These are phyloP conservation scores for Fusarium chaquense DNA, from an alignment of 2,329 filamentous ascomycete species.

Conservation along the genomic window DNA sequence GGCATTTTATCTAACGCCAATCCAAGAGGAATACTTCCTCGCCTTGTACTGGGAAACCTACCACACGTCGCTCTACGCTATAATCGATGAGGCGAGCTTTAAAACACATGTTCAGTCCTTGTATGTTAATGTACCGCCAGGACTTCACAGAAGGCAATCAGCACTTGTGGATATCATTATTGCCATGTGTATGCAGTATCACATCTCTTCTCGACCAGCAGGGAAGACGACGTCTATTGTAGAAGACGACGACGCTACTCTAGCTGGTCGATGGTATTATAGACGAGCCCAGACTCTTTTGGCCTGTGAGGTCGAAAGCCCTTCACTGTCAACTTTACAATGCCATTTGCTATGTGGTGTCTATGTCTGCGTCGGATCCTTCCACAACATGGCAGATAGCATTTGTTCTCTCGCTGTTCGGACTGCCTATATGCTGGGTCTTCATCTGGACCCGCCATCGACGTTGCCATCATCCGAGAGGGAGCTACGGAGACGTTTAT, in stretches of 20 bases:
- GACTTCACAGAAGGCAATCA: constrained; percentile 2
- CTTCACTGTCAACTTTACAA: constrained; percentile 14
- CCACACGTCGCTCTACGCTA: constrained; percentile 12
- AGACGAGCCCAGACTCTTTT: constrained; percentile 16
- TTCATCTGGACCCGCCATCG: not conserved
- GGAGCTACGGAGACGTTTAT: constrained; percentile 1
- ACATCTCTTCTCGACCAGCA: not conserved
- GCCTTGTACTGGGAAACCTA: constrained; percentile 24
- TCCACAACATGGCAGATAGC: constrained; percentile 26
- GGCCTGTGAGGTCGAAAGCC: constrained; percentile 16
- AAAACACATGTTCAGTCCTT: constrained; percentile 9
- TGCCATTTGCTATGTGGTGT: constrained; percentile 9
- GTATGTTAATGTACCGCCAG: constrained; percentile 5
- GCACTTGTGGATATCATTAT: constrained; percentile 18
- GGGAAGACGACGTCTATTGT: not conserved
- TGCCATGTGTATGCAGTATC: constrained; percentile 27
- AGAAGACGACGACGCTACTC: constrained; percentile 15
- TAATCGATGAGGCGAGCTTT: constrained; percentile 9
- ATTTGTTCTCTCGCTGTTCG: constrained; percentile 10
- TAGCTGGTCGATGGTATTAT: constrained; percentile 25
- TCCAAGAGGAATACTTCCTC: constrained; percentile 21
- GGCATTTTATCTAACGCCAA: not conserved
- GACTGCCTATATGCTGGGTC: constrained; percentile 19
- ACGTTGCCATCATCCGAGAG: not conserved
- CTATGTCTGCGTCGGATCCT: constrained; percentile 10